Evolutionary conservation across 2,329 filamentous ascomycete species (phyloP), one percentile per base, ranked within the genome.

Genomic region (Stemphylium beticola): DNA sequence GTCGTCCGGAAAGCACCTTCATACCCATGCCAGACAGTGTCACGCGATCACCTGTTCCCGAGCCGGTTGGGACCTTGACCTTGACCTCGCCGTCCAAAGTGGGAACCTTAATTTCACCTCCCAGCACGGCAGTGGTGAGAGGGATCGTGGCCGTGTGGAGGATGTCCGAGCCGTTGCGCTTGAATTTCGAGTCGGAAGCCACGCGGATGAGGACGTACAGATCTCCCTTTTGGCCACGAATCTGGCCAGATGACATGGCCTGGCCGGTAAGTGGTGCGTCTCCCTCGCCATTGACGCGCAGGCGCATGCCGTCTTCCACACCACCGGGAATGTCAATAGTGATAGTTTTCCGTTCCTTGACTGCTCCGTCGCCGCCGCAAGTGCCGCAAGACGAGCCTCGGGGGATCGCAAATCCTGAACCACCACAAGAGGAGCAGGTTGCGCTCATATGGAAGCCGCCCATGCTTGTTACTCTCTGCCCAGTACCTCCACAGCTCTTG

Each of bases 371-470:
- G 33, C 95, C 95, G 55, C 82, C 79, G 74, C 95, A 99, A 0
- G 86, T 84, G 53, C 82, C 81, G 77, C 95, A 99, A 69, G 96
- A 91, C 10, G 87, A 88, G 39, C 92, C 92, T 64, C 84, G 86
- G 2, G 95, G 92, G 31, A 92, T 88, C 2, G 84, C 82, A 47
- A 87, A 80, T 42, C 95, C 95, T 39, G 85, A 87, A 3, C 95
- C 95, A 46, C 87, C 87, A 74, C 95, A 99, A 32, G 86, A 79
- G 17, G 85, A 82, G 76, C 95, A 99, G 1, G 92, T 96, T 58
- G 91, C 91, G 4, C 91, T 91, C 88, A 99, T 93, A 79, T 98
- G 93, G 79, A 99, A 98, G 20, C 92, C 93, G 49, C 92, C 92
- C 84, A 97, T 90, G 70, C 92, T 89, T 75, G 96, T 92, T 43